Evolutionary conservation across 805 yeast species (phyloP), one percentile per base, ranked within the genome.

Genomic region (Yarrowia sp.): DNA sequence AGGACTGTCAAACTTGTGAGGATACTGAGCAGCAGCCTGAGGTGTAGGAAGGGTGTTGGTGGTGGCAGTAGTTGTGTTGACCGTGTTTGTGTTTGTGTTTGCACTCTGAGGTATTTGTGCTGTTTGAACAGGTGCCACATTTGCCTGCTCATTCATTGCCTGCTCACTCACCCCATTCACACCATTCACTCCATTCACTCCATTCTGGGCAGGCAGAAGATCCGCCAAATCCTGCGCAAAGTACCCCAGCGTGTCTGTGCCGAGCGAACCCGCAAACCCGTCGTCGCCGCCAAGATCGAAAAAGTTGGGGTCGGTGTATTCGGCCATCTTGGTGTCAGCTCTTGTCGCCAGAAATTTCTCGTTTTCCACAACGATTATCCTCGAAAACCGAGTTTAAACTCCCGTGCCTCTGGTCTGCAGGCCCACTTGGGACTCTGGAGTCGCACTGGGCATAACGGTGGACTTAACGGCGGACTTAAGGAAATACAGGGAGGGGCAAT

Each of bases 171-270:
- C 32, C 32, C 2, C 32, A 26, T 3, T 26, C 32, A 26, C 32
- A 0, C 32, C 32, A 26, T 26, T 26, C 32, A 26, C 32, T 35
- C 19, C 15, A 15, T 8, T 26, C 22, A 41, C 16, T 22, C 22
- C 26, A n/a, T n/a, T 35, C 5, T 38, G 10, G 8, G 40, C 40
- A 12, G 65, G 65, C 5, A 59, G 14, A 16, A 59, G 32, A 15
- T 59, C 65, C 0, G 65, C 65, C 52, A 59, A 16, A 26, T 59
- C 65, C 50, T 59, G 65, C 4, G 65, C 65, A 11, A 59, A 59
- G 35, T 59, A 59, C 10, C 65, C 65, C 32, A 59, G 40, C 14
- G 19, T 59, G n/a, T 59, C 65, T 5, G 32, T 19, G 8, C 64
- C 64, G 11, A 58, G 32, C 1, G 49, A 16, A 2, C 63, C 65